These are phyloP conservation scores for Sporormia fimetaria DNA, from an alignment of 495 filamentous ascomycete genomes.

Conservation along the genomic window DNA sequence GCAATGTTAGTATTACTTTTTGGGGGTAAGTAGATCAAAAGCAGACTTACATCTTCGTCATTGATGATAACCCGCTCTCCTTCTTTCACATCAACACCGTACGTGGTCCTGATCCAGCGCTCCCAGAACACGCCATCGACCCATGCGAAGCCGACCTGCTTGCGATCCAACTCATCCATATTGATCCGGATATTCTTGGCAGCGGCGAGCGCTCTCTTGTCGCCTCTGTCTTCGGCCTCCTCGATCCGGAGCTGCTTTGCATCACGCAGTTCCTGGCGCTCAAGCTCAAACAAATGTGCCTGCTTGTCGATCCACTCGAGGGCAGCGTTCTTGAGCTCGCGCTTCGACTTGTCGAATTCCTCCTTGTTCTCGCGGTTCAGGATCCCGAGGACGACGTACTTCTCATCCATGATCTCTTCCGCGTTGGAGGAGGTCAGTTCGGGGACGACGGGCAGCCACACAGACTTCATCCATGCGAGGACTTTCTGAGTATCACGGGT, in stretches of 20 bases:
- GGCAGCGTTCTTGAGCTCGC: slow-evolving; percentile 90
- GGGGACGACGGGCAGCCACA: slow-evolving; percentile 96
- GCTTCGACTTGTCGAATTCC: slow-evolving; percentile 64
- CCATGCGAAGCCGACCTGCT: slow-evolving; percentile 95
- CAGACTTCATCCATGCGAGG: slow-evolving; percentile 83
- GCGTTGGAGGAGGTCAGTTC: slow-evolving; percentile 88
- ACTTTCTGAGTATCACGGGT: slow-evolving; percentile 79
- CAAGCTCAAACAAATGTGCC: slow-evolving; percentile 73
- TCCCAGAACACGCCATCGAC: slow-evolving; percentile 97
- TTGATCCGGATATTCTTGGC: slow-evolving; percentile 88
- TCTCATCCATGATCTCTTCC: slow-evolving; percentile 85
- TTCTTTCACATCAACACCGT: slow-evolving; percentile 74
- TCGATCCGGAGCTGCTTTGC: slow-evolving; percentile 91
- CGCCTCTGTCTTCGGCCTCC: slow-evolving; percentile 86
- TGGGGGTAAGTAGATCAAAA: not conserved
- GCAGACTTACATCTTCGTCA: slow-evolving; percentile 77
- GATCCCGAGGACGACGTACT: slow-evolving; percentile 84
- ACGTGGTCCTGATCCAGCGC: slow-evolving; percentile 86
- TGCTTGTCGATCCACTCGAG: slow-evolving; percentile 98
- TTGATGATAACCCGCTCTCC: slow-evolving; percentile 93
- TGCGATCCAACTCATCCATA: slow-evolving; percentile 74
- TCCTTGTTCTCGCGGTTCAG: slow-evolving; percentile 67
- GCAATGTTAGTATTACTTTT: slow-evolving; percentile 2
- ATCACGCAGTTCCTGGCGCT: slow-evolving; percentile 83
- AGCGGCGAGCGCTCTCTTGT: slow-evolving; percentile 72